phyloP scores from a whole-genome alignment of 208 protist species.

The Trypanosoma melophagium region DNA sequence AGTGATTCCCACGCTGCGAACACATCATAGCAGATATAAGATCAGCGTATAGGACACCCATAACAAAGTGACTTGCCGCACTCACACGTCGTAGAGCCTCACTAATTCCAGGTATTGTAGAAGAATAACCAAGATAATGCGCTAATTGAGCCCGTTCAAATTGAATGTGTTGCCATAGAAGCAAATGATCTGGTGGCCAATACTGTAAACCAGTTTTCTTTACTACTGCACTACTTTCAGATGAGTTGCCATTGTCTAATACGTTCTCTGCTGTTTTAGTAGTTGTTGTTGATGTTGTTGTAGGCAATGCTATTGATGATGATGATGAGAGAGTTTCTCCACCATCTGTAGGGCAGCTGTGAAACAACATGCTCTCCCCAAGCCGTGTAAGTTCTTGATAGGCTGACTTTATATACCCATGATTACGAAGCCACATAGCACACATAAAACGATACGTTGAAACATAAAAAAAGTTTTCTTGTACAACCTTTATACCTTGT shows the following conservation, averaged over 20 bases:
- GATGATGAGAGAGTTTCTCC: neutral
- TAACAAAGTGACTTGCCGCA: conserved; percentile 48
- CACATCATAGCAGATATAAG: conserved; percentile 47
- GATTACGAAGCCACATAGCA: conserved; percentile 35
- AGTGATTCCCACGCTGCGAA: conserved; percentile 38
- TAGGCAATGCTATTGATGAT: too few relatives aligned
- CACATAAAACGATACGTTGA: conserved; percentile 49
- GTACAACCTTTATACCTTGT: conserved; percentile 21
- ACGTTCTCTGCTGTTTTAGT: neutral
- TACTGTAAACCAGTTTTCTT: conserved; percentile 24
- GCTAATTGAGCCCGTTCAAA: conserved; percentile 55
- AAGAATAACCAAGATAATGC: conserved; percentile 50
- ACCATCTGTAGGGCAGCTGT: conserved; percentile 11
- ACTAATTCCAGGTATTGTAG: conserved; percentile 26
- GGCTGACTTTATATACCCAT: conserved; percentile 61
- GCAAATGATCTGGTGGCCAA: conserved; percentile 72
- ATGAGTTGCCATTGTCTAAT: neutral
- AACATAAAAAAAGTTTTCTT: conserved; percentile 53
- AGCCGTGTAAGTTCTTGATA: conserved; percentile 56
- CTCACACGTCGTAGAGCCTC: conserved; percentile 41
- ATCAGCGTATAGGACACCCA: conserved; percentile 61
- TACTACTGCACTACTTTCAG: neutral
- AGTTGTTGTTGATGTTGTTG: too few relatives aligned
- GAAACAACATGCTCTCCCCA: conserved; percentile 29
- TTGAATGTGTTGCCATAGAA: conserved; percentile 64